These are phyloP conservation scores for Fraxinus ornus DNA, from an alignment of 305 asterid genomes.

Conservation along the genomic window DNA sequence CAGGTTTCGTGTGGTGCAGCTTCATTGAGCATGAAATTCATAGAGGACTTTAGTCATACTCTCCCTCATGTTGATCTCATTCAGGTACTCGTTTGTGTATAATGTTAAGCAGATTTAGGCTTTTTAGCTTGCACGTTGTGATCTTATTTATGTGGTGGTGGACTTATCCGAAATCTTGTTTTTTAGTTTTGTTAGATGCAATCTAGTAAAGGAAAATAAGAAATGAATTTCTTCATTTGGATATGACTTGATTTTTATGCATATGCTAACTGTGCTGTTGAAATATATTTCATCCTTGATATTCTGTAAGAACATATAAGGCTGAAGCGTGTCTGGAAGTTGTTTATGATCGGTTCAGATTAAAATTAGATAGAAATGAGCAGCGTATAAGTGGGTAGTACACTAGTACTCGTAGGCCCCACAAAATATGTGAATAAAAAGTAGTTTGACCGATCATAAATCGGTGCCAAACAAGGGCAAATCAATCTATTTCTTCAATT, in stretches of 20 bases:
- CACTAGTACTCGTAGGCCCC: neutral
- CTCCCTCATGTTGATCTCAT: slow-evolving; percentile 72
- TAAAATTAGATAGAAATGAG: too few relatives aligned
- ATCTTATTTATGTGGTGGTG: neutral
- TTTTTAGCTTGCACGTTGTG: neutral
- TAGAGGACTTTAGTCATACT: slow-evolving; percentile 49
- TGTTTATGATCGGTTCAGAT: neutral
- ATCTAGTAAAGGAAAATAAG: neutral
- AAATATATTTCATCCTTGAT: too few relatives aligned
- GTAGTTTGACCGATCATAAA: neutral
- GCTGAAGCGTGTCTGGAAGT: neutral
- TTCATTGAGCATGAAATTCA: slow-evolving; percentile 39
- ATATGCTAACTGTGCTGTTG: neutral
- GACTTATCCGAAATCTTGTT: neutral
- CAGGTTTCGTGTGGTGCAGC: slow-evolving; percentile 89
- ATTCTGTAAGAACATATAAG: neutral
- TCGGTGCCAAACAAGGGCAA: neutral
- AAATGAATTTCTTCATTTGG: neutral
- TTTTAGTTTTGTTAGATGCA: neutral
- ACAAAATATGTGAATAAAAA: too few relatives aligned
- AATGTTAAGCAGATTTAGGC: neutral
- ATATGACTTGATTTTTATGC: neutral
- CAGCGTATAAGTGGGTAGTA: too few relatives aligned
- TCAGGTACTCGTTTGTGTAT: slow-evolving; percentile 46
- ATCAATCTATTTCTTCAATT: neutral